Conservation (phyloP, 768 basidiomycete genomes). For the Dioszegia hungarica region DNA sequence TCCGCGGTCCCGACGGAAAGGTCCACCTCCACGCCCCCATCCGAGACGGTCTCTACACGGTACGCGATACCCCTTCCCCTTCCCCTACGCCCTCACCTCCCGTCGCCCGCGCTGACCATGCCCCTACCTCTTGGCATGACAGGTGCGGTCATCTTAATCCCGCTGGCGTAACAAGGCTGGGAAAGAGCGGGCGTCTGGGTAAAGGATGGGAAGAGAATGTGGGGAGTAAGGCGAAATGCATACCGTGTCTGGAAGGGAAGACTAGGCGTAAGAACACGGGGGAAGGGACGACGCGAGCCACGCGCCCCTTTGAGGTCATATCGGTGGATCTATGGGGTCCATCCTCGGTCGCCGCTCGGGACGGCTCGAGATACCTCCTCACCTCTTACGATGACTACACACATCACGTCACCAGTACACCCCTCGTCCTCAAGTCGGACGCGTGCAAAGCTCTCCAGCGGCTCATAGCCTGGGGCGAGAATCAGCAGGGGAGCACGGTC, state of each 20-base stretch:
- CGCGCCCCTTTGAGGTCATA: background rate
- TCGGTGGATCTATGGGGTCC: conserved; percentile 5
- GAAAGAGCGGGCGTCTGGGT: background rate
- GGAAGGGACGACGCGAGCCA: background rate
- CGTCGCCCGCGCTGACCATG: background rate
- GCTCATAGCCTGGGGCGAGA: background rate
- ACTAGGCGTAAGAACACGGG: background rate
- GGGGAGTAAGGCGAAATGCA: background rate
- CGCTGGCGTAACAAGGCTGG: background rate
- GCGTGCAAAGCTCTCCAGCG: background rate
- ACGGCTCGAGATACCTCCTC: background rate
- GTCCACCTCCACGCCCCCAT: background rate
- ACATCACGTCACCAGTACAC: background rate
- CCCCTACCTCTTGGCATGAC: background rate
- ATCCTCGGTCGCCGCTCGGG: background rate
- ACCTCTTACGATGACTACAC: background rate
- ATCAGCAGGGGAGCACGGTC: background rate
- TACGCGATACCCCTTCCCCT: background rate
- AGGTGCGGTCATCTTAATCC: conserved; percentile 2
- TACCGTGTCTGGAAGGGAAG: background rate
- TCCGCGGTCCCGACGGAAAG: background rate
- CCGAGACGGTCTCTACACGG: background rate
- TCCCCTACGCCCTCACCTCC: background rate
- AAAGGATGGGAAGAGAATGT: background rate
- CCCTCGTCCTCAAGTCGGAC: background rate